Base-by-base conservation (phyloP, 768 basidiomycete genomes). In the Termitomyces sp. region DNA sequence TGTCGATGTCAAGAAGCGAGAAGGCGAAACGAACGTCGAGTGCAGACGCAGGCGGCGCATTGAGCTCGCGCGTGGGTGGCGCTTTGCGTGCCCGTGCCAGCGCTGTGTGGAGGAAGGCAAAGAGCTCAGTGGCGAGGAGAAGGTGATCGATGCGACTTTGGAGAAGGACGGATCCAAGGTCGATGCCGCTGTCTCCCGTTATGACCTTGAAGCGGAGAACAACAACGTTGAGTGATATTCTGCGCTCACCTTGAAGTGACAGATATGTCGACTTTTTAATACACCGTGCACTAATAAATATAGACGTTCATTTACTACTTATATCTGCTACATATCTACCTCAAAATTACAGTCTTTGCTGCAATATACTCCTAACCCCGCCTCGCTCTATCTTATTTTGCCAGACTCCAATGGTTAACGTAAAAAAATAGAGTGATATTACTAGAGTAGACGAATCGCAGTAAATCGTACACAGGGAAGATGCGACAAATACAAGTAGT, bases 61-160 rank as follows among this genome's bases (percentile, higher is more conserved):
- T 66, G 90, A 92, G 76, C 81, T 94, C 40, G 90, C 84, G 24
- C 81, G 89, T 46, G 92, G 92, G 38, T 94, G 92, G 92, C 79
- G 81, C 60, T 92, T 94, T 70, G 85, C 89, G 12, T 94, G 92
- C 68, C 72, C 76, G 54, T 94, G 92, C 70, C 73, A 78, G 57
- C 81, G 84, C 48, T 94, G 92, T 69, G 69, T 73, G 40, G 76
- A 74, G 57, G 92, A 94, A 71, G 80, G 71, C 6, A 70, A 75
- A 55, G 69, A 72, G 40, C 68, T 78, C 68, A 69, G 70, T 12
- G 67, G 65, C 2, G 73, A 74, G 46, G 73, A 76, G 58, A 71
- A 71, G 35, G 73, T 71, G 20, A 63, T 63, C 24, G 71, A 66
- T 7, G 74, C 78, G 49, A 57, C 53, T n/a, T 68, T 73, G 12